phyloP scores from a whole-genome alignment of 2,329 filamentous ascomycete genomes.

The Annulohypoxylon truncatum region DNA sequence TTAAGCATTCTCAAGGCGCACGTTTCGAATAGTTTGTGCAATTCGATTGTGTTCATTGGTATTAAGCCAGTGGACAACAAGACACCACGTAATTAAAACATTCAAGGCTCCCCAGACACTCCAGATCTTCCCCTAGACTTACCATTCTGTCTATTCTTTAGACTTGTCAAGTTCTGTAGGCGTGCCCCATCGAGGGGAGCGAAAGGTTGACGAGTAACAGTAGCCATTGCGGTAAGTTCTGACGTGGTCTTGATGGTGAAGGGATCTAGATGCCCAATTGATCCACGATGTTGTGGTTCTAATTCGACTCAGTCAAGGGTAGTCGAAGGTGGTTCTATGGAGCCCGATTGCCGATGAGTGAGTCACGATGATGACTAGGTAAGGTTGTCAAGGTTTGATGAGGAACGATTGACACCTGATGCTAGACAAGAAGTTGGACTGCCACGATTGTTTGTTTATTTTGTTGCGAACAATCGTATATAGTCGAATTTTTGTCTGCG shows the following conservation, averaged over 20 bases:
- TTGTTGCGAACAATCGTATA: conserved; percentile 37
- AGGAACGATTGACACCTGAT: conserved; percentile 31
- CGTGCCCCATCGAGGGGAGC: conserved; percentile 76
- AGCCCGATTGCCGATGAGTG: conserved; percentile 33
- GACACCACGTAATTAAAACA: conserved; percentile 11
- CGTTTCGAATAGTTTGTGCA: not conserved
- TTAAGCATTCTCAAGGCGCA: not conserved
- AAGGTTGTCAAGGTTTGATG: conserved; percentile 5
- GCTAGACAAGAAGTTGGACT: conserved; percentile 25
- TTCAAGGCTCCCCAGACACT: conserved; percentile 9
- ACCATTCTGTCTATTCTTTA: conserved; percentile 84
- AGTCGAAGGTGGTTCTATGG: conserved; percentile 30
- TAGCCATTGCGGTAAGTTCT: conserved; percentile 60
- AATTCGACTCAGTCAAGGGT: conserved; percentile 29
- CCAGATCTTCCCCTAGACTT: conserved; percentile 50
- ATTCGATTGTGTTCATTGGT: conserved; percentile 8
- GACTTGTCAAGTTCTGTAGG: conserved; percentile 76
- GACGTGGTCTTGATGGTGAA: conserved; percentile 28
- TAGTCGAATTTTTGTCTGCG: conserved; percentile 22
- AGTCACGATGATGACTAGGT: conserved; percentile 18
- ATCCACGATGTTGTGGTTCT: conserved; percentile 22
- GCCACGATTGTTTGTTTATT: conserved; percentile 47
- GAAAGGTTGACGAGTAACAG: conserved; percentile 76
- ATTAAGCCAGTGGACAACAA: conserved; percentile 1
- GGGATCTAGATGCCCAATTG: conserved; percentile 31